These are phyloP conservation scores for Aspergillus amoenus DNA, from an alignment of 2,329 filamentous ascomycete species.

Conservation along the genomic window DNA sequence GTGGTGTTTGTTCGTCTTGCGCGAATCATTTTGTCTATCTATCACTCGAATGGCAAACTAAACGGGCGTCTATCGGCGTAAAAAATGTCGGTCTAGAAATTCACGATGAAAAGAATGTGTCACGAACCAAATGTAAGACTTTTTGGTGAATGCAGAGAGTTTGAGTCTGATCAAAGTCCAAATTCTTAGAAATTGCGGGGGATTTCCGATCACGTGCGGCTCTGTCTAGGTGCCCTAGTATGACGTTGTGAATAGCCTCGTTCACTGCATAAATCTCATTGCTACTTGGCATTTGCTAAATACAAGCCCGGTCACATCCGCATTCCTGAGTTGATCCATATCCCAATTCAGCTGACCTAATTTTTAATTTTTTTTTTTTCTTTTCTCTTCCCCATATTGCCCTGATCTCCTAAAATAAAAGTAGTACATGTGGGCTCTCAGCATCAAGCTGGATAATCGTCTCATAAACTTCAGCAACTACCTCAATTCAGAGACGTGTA, in stretches of 20 bases:
- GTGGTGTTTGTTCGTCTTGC: constrained; percentile 35
- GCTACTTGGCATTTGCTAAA: not conserved
- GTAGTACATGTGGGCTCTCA: not conserved
- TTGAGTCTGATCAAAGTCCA: not conserved
- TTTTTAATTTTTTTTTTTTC: not conserved
- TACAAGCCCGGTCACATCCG: not conserved
- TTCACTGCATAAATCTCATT: not conserved
- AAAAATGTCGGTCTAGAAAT: not conserved
- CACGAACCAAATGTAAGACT: not conserved
- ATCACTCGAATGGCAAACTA: not conserved
- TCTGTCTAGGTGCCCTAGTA: not conserved
- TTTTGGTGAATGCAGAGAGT: not conserved
- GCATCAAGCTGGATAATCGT: not conserved
- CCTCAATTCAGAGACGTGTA: constrained; percentile 20
- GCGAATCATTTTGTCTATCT: constrained; percentile 30
- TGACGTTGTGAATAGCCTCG: not conserved
- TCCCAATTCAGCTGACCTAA: not conserved
- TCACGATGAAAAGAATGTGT: not conserved
- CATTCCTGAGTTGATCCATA: not conserved
- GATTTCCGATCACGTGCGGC: not conserved
- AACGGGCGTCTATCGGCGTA: not conserved
- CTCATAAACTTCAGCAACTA: not conserved
- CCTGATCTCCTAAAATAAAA: not conserved
- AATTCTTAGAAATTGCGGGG: constrained; percentile 1
- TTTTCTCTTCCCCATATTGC: not conserved